Conservation (phyloP, 1,139 yeast genomes). For the Meyerozyma carpophila region DNA sequence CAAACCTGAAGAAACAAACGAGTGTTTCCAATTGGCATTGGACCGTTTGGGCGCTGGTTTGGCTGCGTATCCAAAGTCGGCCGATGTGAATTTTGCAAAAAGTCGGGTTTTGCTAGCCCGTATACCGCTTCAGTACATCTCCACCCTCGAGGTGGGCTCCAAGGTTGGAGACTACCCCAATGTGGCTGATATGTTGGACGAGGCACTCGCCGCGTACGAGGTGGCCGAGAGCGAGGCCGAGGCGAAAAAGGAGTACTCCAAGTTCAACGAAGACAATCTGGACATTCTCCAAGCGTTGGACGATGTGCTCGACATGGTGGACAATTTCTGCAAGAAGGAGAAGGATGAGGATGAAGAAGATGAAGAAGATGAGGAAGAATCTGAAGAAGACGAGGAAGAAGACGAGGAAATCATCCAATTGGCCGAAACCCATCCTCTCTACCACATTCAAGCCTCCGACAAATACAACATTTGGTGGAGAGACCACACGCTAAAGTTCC, state of each 20-base stretch:
- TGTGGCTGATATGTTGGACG: conserved; percentile 32
- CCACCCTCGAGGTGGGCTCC: conserved; percentile 40
- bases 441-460: conserved; percentile 28
- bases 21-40: conserved; percentile 61
- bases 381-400: conserved; percentile 18
- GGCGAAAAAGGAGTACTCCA: conserved; percentile 16
- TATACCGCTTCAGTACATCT: conserved; percentile 53
- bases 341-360: conserved; percentile 38
- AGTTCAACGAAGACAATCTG: conserved; percentile 36
- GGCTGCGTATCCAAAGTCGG: conserved; percentile 39
- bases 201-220: conserved; percentile 40
- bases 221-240: conserved; percentile 35
- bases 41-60: conserved; percentile 67
- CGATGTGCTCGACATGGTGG: conserved; percentile 60
- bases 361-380: conserved; percentile 28
- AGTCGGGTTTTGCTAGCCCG: conserved; percentile 52
- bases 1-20: conserved; percentile 37
- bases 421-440: conserved; percentile 50
- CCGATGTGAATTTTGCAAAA: conserved; percentile 46
- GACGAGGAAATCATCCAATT: conserved; percentile 30
- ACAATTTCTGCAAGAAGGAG: conserved; percentile 54
- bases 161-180: conserved; percentile 21
- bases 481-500: conserved; percentile 41
- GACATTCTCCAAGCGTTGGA: conserved; percentile 53
- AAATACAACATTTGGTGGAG: conserved; percentile 53